phyloP scores from a whole-genome alignment of 2,329 filamentous ascomycete genomes.

The Trichoderma atroviride region DNA sequence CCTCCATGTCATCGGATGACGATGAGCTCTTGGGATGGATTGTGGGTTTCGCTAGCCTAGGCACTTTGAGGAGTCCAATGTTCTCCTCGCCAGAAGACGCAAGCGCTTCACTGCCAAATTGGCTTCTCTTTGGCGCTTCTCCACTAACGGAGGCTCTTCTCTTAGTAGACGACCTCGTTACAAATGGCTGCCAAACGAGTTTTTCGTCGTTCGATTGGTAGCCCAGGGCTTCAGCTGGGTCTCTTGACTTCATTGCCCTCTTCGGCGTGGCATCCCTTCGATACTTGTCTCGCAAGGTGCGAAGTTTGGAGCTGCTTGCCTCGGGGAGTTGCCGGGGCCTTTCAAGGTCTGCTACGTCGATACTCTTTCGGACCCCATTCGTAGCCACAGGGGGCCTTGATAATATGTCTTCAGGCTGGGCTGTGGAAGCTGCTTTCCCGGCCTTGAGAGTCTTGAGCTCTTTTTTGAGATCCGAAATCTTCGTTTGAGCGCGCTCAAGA shows the following conservation, averaged over 20 bases:
- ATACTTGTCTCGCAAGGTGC: conserved; percentile 42
- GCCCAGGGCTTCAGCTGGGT: conserved; percentile 28
- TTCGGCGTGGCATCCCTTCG: conserved; percentile 35
- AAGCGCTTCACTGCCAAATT: conserved; percentile 35
- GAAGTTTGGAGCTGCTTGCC: conserved; percentile 29
- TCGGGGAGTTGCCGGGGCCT: conserved; percentile 29
- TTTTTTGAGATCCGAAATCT: conserved; percentile 59
- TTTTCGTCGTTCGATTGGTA: conserved; percentile 38
- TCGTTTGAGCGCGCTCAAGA: conserved; percentile 58
- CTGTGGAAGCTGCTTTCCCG: conserved; percentile 26
- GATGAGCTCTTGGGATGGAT: conserved; percentile 28
- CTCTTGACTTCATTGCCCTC: conserved; percentile 27
- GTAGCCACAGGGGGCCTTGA: not conserved
- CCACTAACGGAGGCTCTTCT: conserved; percentile 44
- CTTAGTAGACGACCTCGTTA: conserved; percentile 46
- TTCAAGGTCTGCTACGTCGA: conserved; percentile 35
- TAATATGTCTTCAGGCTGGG: conserved; percentile 29
- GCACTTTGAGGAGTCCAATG: conserved; percentile 35
- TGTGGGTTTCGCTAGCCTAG: conserved; percentile 34
- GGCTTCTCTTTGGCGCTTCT: conserved; percentile 37
- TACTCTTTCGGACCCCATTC: conserved; percentile 32
- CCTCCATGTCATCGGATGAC: conserved; percentile 36
- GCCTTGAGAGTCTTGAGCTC: conserved; percentile 52
- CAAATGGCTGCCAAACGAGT: conserved; percentile 47
- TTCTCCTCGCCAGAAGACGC: conserved; percentile 33